phyloP scores from a whole-genome alignment of 495 filamentous ascomycete species.

The Penicillium dipodomyicola region DNA sequence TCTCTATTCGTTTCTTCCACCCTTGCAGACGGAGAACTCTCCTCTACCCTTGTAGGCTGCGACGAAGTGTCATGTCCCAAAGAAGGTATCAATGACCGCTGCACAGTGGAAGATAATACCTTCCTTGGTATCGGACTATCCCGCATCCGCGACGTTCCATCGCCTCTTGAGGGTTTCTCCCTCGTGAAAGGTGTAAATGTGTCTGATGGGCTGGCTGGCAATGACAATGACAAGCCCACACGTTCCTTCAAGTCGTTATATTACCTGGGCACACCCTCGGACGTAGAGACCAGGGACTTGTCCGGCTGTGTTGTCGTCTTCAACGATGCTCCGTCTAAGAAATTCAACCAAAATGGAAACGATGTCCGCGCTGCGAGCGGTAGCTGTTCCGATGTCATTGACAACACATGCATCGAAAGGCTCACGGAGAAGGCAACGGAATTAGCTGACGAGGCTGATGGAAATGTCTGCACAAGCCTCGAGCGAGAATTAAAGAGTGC shows the following conservation, averaged over 20 bases:
- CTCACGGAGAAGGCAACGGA: constrained; percentile 1
- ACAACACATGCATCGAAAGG: background rate
- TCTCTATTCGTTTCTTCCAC: background rate
- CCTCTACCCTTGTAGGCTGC: constrained; percentile 17
- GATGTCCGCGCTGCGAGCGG: constrained; percentile 11
- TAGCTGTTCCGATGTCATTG: constrained; percentile 21
- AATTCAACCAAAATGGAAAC: background rate
- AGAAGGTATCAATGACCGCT: constrained; percentile 7
- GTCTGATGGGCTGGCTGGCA: background rate
- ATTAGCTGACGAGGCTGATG: background rate
- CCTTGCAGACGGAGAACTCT: background rate
- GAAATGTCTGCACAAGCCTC: background rate
- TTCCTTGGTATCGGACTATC: constrained; percentile 18
- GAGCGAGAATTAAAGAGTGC: background rate
- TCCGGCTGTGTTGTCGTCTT: background rate
- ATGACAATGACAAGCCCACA: background rate
- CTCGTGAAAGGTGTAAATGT: constrained; percentile 23
- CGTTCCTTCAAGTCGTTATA: background rate
- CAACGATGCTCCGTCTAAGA: background rate
- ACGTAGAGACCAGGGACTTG: background rate
- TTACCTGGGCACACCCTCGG: background rate
- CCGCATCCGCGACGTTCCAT: constrained; percentile 9
- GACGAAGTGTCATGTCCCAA: constrained; percentile 18
- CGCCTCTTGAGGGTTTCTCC: constrained; percentile 14
- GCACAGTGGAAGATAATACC: constrained; percentile 15